Evolutionary conservation across 2,329 filamentous ascomycete species (phyloP), one percentile per base, ranked within the genome.

Genomic region (Pestalotiopsis sp.): DNA sequence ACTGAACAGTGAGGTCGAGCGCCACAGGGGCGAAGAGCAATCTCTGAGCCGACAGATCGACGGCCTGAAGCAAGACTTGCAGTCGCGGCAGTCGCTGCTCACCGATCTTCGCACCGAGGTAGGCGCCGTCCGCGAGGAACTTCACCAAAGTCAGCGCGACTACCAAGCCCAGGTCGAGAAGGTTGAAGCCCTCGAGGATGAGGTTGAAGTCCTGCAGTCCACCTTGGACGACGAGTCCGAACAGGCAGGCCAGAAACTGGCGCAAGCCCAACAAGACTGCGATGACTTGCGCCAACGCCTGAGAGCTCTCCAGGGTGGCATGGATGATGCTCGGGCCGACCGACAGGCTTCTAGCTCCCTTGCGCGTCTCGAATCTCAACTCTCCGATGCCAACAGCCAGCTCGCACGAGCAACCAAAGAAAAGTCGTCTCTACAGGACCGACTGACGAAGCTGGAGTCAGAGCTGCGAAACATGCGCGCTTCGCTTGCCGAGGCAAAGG

Each of bases 1-100:
- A 3, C 83, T 94, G 13, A 86, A 91, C 71, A 92, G 88, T 74
- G 92, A 95, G 75, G 87, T 87, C 61, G 87, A 93, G 71, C 90
- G 92, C 27, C 91, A 96, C 75, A 86, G 86, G 71, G 89, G 87
- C 67, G 92, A 95, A 74, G 92, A 95, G 76, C 87, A 87, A 12
- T 81, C 90, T 7, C 83, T 97, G 65, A 88, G 84, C 70, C 86
- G 88, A n/a, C 93, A 96, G 77, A 89, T 97, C 65, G 88, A 92
- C 61, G 91, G 92, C 65, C 84, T 96, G 11, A 91, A 92, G 74
- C 86, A 89, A 62, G 92, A 94, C 68, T 84, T 96, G 13, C 86
- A 91, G 68, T 83, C 87, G 36, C 89, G 91, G 71, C 89, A 92
- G 75, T 82, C 86, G n/a, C 84, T 89, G 58, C 79, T 93, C 5